Conservation (phyloP, 257 asterid species). For the Lithospermum erythrorhizon region DNA sequence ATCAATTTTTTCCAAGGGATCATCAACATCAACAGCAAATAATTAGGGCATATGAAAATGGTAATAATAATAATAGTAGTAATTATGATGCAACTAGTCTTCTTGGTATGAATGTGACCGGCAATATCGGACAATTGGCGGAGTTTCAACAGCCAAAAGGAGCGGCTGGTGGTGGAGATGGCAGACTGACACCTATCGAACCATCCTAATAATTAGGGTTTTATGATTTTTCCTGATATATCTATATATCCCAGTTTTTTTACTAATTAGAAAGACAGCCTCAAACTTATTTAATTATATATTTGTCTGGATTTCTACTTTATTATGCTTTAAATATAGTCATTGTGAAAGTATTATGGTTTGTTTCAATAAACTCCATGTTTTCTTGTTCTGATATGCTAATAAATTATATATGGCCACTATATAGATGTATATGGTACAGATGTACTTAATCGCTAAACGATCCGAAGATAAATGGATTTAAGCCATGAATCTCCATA, state of each 20-base stretch:
- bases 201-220: slow-evolving; percentile 8
- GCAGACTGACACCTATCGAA: slow-evolving; percentile 2
- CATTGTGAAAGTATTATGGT: not conserved
- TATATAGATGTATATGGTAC: too few species aligned
- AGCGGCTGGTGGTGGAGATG: slow-evolving; percentile 15
- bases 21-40: slow-evolving; percentile 5
- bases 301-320: not conserved
- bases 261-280: not conserved
- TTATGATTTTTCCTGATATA: not conserved
- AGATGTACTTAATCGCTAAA: too few species aligned
- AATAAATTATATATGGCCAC: too few species aligned
- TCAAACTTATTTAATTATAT: too few species aligned
- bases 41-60: slow-evolving; percentile 16
- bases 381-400: too few species aligned
- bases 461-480: too few species aligned
- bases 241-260: not conserved
- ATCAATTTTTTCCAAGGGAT: slow-evolving; percentile 39
- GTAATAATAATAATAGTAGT: slow-evolving; percentile 8
- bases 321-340: not conserved
- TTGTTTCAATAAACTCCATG: not conserved
- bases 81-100: slow-evolving; percentile 54
- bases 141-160: slow-evolving; percentile 3
- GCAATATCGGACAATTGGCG: slow-evolving; percentile 19
- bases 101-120: slow-evolving; percentile 59
- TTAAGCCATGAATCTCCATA: too few species aligned